phyloP scores from a whole-genome alignment of 2,329 filamentous ascomycete genomes.

The Verticillium tricorpus region DNA sequence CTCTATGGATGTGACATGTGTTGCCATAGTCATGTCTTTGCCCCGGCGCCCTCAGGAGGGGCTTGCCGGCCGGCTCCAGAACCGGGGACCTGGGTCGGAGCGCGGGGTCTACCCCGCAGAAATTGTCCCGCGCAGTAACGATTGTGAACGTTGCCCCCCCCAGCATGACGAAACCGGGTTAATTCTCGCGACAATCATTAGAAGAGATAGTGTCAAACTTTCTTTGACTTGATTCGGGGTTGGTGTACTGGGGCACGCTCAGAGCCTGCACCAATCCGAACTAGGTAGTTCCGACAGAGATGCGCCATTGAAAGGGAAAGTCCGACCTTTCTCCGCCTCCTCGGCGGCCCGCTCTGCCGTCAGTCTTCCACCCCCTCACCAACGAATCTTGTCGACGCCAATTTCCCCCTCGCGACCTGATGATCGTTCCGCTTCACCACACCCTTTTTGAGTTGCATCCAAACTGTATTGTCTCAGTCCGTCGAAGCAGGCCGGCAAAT shows the following conservation, averaged over 20 bases:
- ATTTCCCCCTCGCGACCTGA: not conserved
- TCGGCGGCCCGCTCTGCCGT: not conserved
- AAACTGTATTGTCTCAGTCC: too few species aligned
- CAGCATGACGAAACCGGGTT: too few species aligned
- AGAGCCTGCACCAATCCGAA: not conserved
- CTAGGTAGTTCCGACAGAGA: not conserved
- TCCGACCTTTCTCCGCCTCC: not conserved
- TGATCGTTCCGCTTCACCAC: not conserved
- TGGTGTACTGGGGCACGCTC: not conserved
- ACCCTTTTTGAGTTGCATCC: too few species aligned
- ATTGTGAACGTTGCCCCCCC: too few species aligned
- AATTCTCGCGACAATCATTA: too few species aligned
- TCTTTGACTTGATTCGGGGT: too few species aligned
- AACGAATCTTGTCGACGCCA: not conserved
- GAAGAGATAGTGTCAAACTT: too few species aligned
- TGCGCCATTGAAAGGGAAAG: not conserved
- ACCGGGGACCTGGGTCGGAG: too few species aligned
- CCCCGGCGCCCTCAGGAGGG: too few species aligned
- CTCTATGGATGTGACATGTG: too few species aligned
- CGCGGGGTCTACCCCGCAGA: not conserved
- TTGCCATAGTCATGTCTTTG: not conserved
- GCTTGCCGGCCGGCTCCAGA: too few species aligned
- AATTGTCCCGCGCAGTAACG: not conserved
- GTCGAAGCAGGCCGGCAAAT: not conserved
- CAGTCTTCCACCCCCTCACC: not conserved